phyloP scores from a whole-genome alignment of 2,329 filamentous ascomycete genomes.

The Colletotrichum sp. region DNA sequence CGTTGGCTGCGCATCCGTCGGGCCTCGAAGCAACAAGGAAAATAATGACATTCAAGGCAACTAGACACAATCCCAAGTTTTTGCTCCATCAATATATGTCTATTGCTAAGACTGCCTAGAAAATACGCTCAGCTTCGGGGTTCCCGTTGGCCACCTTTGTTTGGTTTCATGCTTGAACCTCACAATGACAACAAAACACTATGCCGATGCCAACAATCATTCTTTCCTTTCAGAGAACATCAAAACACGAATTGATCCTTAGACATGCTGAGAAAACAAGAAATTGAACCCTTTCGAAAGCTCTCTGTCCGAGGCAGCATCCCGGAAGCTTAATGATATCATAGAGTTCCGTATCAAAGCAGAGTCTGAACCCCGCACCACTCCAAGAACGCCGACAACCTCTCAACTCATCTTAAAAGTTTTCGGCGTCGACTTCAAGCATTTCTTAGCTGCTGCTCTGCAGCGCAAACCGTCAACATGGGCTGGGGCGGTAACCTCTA shows the following conservation, averaged over 20 bases:
- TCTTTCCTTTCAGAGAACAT: rapidly evolving
- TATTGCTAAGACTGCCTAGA: not conserved
- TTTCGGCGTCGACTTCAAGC: not conserved
- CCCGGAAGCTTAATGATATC: not conserved
- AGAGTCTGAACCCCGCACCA: not conserved
- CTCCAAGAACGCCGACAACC: not conserved
- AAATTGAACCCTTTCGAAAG: rapidly evolving
- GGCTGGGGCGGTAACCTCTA: not conserved
- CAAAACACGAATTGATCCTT: rapidly evolving
- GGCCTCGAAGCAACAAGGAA: not conserved
- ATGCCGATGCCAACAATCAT: not conserved
- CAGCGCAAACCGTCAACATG: not conserved
- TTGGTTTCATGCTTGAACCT: not conserved
- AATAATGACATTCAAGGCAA: not conserved
- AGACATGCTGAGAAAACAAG: rapidly evolving
- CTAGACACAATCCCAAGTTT: not conserved
- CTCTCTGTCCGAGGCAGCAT: rapidly evolving
- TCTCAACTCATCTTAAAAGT: not conserved
- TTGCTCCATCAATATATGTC: not conserved
- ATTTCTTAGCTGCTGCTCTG: not conserved
- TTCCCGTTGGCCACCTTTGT: not conserved
- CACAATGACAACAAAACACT: not conserved
- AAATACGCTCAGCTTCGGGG: not conserved
- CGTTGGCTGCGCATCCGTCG: not conserved
- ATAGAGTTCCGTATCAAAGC: not conserved